Conservation (phyloP, 129 eudicot species). For the Flaveria robusta region DNA sequence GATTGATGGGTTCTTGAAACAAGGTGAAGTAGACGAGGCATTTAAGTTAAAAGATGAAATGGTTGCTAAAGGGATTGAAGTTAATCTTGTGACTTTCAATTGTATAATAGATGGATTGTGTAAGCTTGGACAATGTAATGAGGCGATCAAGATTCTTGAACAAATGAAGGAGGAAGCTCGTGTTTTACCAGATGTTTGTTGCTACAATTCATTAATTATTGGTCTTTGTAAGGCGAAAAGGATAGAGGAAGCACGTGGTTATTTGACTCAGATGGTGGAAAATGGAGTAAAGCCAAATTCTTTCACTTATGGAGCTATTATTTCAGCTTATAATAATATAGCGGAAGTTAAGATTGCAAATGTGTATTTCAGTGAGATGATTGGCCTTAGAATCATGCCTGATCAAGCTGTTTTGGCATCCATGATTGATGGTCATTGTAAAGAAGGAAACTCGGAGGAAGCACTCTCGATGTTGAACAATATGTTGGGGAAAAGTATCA, state of each 20-base stretch:
- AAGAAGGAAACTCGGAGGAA: constrained; percentile 33
- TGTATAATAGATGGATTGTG: constrained; percentile 36
- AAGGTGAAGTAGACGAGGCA: constrained; percentile 66
- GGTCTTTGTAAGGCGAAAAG: constrained; percentile 41
- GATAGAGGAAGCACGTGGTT: constrained; percentile 41
- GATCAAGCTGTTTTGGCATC: constrained; percentile 43
- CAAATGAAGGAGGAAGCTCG: constrained; percentile 32
- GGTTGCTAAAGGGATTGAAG: constrained; percentile 20
- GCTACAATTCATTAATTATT: constrained; percentile 35
- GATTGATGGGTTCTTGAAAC: constrained; percentile 74
- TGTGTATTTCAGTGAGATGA: constrained; percentile 37
- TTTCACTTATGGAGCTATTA: constrained; percentile 46
- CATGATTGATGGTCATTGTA: constrained; percentile 41
- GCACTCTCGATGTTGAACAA: constrained; percentile 26
- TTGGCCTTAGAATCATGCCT: constrained; percentile 40
- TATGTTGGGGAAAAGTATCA: constrained; percentile 25
- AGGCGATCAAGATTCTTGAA: constrained; percentile 30
- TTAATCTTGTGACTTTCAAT: constrained; percentile 37
- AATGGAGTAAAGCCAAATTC: constrained; percentile 39
- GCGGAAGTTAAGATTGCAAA: constrained; percentile 39
- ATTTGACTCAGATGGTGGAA: constrained; percentile 36
- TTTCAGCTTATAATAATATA: constrained; percentile 33
- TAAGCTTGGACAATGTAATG: constrained; percentile 25
- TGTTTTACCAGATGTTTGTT: constrained; percentile 29
- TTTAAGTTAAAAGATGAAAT: constrained; percentile 40